Evolutionary conservation across 345 rosid species (phyloP).

Genomic region (Eucalyptus dawsonii): DNA sequence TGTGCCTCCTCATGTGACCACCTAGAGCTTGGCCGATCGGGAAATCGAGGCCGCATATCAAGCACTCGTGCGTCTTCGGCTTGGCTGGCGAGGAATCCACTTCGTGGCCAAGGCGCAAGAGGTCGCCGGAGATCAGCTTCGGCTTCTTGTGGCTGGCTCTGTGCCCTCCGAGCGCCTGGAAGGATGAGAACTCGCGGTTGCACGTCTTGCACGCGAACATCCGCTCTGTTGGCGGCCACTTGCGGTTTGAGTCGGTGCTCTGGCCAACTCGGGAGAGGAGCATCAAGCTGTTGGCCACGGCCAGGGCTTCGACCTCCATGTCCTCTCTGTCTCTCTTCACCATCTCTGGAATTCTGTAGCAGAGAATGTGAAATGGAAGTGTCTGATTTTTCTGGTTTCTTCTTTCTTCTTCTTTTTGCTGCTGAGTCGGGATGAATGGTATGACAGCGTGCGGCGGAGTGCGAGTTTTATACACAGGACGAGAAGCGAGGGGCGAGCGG

Average conservation of each 20-base stretch:
- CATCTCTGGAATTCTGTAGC: background rate
- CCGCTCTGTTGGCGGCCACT: constrained; percentile 2
- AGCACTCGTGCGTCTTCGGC: constrained; percentile 68
- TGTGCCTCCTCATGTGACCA: constrained; percentile 92
- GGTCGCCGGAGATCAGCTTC: constrained; percentile 10
- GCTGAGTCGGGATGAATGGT: background rate
- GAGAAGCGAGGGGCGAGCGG: background rate
- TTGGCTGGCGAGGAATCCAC: constrained; percentile 17
- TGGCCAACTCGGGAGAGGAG: constrained; percentile 49
- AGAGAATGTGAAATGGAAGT: background rate
- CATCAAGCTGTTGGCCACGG: constrained; percentile 51
- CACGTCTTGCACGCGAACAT: constrained; percentile 83
- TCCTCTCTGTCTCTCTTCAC: background rate
- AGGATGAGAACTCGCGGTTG: constrained; percentile 55
- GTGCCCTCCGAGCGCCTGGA: constrained; percentile 89
- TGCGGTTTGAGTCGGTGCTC: background rate
- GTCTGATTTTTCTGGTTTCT: background rate
- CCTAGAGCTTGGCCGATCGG: constrained; percentile 83
- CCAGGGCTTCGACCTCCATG: background rate
- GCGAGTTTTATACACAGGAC: background rate
- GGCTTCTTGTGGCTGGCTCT: constrained; percentile 86
- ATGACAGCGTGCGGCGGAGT: background rate
- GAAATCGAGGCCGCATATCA: constrained; percentile 79
- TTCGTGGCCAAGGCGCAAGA: background rate
- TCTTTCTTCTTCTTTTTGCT: background rate